Base-by-base conservation (phyloP, 495 filamentous ascomycete species). In the Hypomontagnella monticulosa region DNA sequence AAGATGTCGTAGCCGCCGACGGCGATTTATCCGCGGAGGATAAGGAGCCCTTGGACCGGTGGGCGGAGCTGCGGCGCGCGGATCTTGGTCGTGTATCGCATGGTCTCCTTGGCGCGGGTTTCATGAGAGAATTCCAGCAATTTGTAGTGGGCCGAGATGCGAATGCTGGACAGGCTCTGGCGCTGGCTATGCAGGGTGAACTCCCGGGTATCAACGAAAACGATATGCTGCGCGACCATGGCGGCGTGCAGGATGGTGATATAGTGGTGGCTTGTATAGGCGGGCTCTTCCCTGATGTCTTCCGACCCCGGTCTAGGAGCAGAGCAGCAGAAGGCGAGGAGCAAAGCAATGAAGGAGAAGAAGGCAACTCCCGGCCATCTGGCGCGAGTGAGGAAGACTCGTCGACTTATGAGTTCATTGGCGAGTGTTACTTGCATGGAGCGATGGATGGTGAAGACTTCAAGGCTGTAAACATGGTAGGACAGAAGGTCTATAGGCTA, bases 371-470 rank as follows among this genome's bases (percentile, higher is more conserved):
- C 0, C 19, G 16, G 4, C 33, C 34, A 10, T 2, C 37, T 3
- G 42, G 23, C 3, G 52, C 8, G 16, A 4, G 14, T 3, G 16
- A 20, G 4, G 59, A 63, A 6, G 56, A 54, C 19, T 49, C 59
- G n/a, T 50, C 63, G 1, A 61, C 55, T 6, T 71, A 71, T 36
- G 58, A 67, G 52, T 71, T 49, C 15, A 49, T 73, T 12, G 69
- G 67, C 4, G 50, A 61, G 9, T 70, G 63, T 20, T 73, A 66
- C 16, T 27, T 70, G 0, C 71, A 72, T 50, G 60, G 53, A n/a
- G 41, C 70, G 2, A 71, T 71, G 58, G 38, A 71, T 9, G 69
- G 66, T 18, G 66, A 69, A n/a, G 66, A 69, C 10, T 65, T 69
- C 47, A 16, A 53, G 42, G n/a, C 20, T 3, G 37, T 4, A 1